A percentile compares a stretch with the other conserved stretches of the same genome.
Conservation (phyloP, 345 rosid genomes). For the Melastoma malabathricum region DNA sequence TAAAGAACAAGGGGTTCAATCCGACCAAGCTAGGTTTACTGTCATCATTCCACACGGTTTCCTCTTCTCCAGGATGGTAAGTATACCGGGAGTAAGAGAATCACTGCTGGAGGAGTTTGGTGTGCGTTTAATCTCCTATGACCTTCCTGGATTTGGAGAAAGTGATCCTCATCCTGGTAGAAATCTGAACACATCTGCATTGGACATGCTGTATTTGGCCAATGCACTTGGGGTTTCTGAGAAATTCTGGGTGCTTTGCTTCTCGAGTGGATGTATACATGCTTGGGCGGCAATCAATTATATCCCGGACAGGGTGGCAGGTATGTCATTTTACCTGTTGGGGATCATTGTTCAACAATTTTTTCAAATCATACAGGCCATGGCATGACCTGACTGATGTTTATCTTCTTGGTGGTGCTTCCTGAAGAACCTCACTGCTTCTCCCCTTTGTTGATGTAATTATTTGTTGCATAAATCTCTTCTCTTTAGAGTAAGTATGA, state of each 20-base stretch:
- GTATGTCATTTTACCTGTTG: slow-evolving; percentile 21
- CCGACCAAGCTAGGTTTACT: slow-evolving; percentile 59
- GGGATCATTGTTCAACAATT: not conserved
- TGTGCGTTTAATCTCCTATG: slow-evolving; percentile 66
- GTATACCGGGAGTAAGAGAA: slow-evolving; percentile 73
- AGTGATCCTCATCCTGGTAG: slow-evolving; percentile 78
- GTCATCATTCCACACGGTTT: slow-evolving; percentile 61
- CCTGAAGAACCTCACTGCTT: too few species aligned
- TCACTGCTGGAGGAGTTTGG: slow-evolving; percentile 72
- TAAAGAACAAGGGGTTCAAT: slow-evolving; percentile 54
- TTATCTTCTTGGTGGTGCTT: too few species aligned
- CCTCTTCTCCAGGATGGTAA: slow-evolving; percentile 81
- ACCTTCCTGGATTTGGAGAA: slow-evolving; percentile 97
- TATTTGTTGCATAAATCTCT: too few species aligned
- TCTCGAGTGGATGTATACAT: slow-evolving; percentile 77
- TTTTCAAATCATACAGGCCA: too few species aligned
- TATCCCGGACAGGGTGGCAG: slow-evolving; percentile 64
- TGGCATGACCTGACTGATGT: not conserved
- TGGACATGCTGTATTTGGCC: slow-evolving; percentile 61
- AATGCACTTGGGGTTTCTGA: slow-evolving; percentile 45
- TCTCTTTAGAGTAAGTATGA: too few species aligned
- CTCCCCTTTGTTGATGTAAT: too few species aligned
- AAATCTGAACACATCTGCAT: slow-evolving; percentile 72
- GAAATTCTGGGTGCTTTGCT: slow-evolving; percentile 83
- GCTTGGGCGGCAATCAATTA: slow-evolving; percentile 89